phyloP scores from a whole-genome alignment of 495 filamentous ascomycete genomes.

The Penicillium canariense region DNA sequence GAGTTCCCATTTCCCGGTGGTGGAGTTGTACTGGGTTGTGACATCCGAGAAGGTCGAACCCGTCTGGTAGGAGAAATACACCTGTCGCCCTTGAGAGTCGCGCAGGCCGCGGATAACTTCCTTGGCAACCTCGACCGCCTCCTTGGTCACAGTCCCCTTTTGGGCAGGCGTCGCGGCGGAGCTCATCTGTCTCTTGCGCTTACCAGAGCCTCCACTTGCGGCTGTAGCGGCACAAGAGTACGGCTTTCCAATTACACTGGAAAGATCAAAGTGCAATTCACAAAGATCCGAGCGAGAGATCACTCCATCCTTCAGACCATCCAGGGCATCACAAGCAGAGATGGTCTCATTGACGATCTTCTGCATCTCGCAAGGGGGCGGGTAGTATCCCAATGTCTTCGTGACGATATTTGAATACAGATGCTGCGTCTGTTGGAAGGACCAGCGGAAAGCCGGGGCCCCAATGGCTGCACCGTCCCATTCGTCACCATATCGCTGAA shows the following conservation, averaged over 20 bases:
- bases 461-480: conserved; percentile 48
- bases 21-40: conserved; percentile 39
- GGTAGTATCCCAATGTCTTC: conserved; percentile 38
- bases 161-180: conserved; percentile 34
- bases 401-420: conserved; percentile 40
- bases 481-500: conserved; percentile 45
- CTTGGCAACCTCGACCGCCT: conserved; percentile 39
- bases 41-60: conserved; percentile 42
- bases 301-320: conserved; percentile 49
- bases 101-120: conserved; percentile 43
- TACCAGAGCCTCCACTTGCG: conserved; percentile 4
- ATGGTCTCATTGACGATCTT: conserved; percentile 45
- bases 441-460: conserved; percentile 49
- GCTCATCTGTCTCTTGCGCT: no score
- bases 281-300: conserved; percentile 51
- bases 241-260: conserved; percentile 35
- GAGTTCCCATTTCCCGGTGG: conserved; percentile 37
- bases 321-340: conserved; percentile 46
- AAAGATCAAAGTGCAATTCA: conserved; percentile 37
- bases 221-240: conserved; percentile 43
- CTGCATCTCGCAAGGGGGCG: conserved; percentile 44
- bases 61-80: conserved; percentile 48
- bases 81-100: conserved; percentile 41
- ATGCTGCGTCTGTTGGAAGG: conserved; percentile 46
- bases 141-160: conserved; percentile 42